phyloP scores from a whole-genome alignment of 768 basidiomycete genomes.

The Xanthoconium purpureum region DNA sequence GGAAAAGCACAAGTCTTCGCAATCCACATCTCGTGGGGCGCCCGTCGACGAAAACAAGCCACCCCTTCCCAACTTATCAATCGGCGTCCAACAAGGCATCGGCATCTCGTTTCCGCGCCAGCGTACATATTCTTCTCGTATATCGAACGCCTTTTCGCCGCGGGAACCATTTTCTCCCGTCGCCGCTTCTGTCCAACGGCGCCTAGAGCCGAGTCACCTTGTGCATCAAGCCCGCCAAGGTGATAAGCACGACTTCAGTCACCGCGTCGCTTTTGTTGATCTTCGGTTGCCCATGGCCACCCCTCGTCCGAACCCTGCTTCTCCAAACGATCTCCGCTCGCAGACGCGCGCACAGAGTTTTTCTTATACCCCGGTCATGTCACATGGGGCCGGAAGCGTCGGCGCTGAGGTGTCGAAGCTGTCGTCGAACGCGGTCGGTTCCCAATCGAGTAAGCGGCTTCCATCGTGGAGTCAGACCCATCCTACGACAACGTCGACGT shows the following conservation, averaged over 20 bases:
- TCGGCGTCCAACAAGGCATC: neutral
- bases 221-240: slow-evolving; percentile 10
- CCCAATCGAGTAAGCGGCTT: slow-evolving; percentile 14
- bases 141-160: slow-evolving; percentile 7
- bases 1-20: slow-evolving; percentile 1
- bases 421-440: slow-evolving; percentile 7
- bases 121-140: slow-evolving; percentile 6
- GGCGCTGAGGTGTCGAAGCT: neutral
- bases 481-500: slow-evolving; percentile 1
- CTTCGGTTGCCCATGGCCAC: slow-evolving; percentile 8
- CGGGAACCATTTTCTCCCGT: slow-evolving; percentile 1
- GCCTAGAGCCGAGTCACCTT: slow-evolving; percentile 1
- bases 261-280: slow-evolving; percentile 19
- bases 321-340: slow-evolving; percentile 22
- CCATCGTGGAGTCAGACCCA: slow-evolving; percentile 14
- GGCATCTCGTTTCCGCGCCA: slow-evolving; percentile 16
- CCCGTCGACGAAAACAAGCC: slow-evolving; percentile 22
- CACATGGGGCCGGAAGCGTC: slow-evolving; percentile 7
- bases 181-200: slow-evolving; percentile 5
- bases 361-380: neutral
- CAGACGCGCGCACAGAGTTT: slow-evolving; percentile 5
- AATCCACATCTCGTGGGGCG: neutral
- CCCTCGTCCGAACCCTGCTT: slow-evolving; percentile 7
- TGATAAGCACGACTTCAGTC: slow-evolving; percentile 13
- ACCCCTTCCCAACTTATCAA: neutral